Conservation (phyloP, 169 alveolate species). For the Babesia gibsoni region DNA sequence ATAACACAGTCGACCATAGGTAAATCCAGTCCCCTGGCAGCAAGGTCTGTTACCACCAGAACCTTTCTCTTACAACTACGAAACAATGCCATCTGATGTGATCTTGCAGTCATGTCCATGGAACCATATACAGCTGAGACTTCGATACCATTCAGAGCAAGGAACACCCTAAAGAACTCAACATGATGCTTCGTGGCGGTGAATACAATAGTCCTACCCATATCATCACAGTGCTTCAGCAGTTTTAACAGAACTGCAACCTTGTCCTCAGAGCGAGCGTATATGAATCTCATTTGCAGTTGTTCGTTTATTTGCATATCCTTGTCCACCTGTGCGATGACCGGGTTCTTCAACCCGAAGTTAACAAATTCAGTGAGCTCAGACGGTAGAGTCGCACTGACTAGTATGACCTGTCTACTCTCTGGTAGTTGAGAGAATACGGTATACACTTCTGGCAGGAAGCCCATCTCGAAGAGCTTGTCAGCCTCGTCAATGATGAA, state of each 20-base stretch:
- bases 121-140: slow-evolving; percentile 57
- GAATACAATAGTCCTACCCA: slow-evolving; percentile 37
- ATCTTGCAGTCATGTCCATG: slow-evolving; percentile 62
- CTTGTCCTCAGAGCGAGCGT: slow-evolving; percentile 53
- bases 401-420: slow-evolving; percentile 83
- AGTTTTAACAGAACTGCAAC: slow-evolving; percentile 30
- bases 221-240: slow-evolving; percentile 4
- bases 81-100: slow-evolving; percentile 55
- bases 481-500: slow-evolving; percentile 95
- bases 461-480: slow-evolving; percentile 91
- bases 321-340: slow-evolving; percentile 58
- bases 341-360: slow-evolving; percentile 89
- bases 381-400: slow-evolving; percentile 94
- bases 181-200: slow-evolving; percentile 66
- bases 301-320: slow-evolving; percentile 63
- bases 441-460: slow-evolving; percentile 77
- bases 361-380: slow-evolving; percentile 86
- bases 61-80: slow-evolving; percentile 35
- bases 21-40: slow-evolving; percentile 98
- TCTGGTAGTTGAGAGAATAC: slow-evolving; percentile 81
- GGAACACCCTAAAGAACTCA: slow-evolving; percentile 54
- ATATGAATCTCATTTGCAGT: slow-evolving; percentile 41
- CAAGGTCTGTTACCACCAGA: slow-evolving; percentile 95
- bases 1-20: slow-evolving; percentile 95
- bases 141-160: slow-evolving; percentile 8